Conservation (phyloP, 2,329 filamentous ascomycete species). For the Chrysoporthe puriensis region DNA sequence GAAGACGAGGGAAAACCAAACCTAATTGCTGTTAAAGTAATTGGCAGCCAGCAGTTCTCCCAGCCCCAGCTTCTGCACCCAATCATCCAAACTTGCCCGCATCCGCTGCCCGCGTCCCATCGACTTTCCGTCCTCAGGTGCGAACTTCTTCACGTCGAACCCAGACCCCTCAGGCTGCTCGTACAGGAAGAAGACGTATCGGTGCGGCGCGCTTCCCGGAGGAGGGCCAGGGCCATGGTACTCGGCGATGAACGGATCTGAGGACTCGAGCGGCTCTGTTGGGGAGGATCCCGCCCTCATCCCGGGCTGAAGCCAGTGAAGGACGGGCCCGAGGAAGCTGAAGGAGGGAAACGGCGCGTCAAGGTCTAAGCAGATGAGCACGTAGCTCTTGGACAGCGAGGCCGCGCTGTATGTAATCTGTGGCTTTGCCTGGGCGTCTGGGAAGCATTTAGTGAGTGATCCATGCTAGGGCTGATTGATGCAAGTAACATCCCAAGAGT, state of each 20-base stretch:
- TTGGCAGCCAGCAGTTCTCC: conserved; percentile 17
- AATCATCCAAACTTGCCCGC: conserved; percentile 18
- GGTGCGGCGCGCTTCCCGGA: conserved; percentile 48
- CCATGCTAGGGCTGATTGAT: neutral
- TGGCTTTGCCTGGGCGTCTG: conserved; percentile 19
- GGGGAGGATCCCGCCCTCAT: conserved; percentile 31
- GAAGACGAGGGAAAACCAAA: no score
- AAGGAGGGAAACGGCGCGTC: conserved; percentile 51
- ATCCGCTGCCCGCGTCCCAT: conserved; percentile 6
- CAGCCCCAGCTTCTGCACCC: conserved; percentile 20
- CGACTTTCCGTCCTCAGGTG: conserved; percentile 14
- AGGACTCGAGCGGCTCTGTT: conserved; percentile 14
- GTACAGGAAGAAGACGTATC: conserved; percentile 54
- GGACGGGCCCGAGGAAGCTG: conserved; percentile 46
- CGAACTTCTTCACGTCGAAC: neutral
- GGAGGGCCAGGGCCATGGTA: conserved; percentile 54
- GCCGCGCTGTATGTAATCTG: conserved; percentile 14
- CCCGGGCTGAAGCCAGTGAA: conserved; percentile 52
- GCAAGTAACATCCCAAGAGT: no score
- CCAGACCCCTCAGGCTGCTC: conserved; percentile 40
- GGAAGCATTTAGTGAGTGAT: neutral
- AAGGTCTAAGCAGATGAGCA: conserved; percentile 48
- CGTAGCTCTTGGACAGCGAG: conserved; percentile 36
- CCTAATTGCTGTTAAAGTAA: conserved; percentile 9
- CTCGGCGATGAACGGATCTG: conserved; percentile 37